Evolutionary conservation across 768 basidiomycete genomes (phyloP).

Genomic region (Leccinum arenicola): DNA sequence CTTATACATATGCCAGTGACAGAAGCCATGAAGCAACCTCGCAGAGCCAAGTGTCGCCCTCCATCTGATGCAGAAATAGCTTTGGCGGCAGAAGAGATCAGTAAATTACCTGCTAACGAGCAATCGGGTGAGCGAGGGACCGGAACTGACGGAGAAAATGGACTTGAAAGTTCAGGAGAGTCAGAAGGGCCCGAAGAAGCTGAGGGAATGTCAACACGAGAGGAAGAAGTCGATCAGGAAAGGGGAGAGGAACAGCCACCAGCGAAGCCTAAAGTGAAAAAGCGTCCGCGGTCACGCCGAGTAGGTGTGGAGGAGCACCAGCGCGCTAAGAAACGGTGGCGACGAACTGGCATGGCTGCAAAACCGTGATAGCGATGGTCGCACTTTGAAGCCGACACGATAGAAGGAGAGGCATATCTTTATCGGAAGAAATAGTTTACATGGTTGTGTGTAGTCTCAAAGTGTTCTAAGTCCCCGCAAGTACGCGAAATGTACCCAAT

Average conservation of each 20-base stretch:
- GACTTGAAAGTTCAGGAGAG: constrained; percentile 10
- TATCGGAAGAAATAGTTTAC: neutral
- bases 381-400: neutral
- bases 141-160: neutral
- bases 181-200: constrained; percentile 8
- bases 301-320: constrained; percentile 12
- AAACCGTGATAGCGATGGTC: constrained; percentile 3
- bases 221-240: constrained; percentile 5
- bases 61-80: constrained; percentile 22
- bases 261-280: constrained; percentile 5
- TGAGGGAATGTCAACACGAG: constrained; percentile 10
- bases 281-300: constrained; percentile 17
- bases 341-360: neutral
- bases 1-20: constrained; percentile 13
- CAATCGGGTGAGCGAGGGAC: neutral
- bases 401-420: neutral
- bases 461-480: neutral
- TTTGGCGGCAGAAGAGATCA: constrained; percentile 14
- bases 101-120: neutral
- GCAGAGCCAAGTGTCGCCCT: constrained; percentile 19
- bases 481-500: neutral
- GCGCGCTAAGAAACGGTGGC: constrained; percentile 14
- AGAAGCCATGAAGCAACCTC: constrained; percentile 23
- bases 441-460: neutral
- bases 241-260: neutral